A percentile compares a stretch with the other conserved stretches of the same genome.
phyloP scores from a whole-genome alignment of 2,329 filamentous ascomycete species.

The Penicillium sp. region DNA sequence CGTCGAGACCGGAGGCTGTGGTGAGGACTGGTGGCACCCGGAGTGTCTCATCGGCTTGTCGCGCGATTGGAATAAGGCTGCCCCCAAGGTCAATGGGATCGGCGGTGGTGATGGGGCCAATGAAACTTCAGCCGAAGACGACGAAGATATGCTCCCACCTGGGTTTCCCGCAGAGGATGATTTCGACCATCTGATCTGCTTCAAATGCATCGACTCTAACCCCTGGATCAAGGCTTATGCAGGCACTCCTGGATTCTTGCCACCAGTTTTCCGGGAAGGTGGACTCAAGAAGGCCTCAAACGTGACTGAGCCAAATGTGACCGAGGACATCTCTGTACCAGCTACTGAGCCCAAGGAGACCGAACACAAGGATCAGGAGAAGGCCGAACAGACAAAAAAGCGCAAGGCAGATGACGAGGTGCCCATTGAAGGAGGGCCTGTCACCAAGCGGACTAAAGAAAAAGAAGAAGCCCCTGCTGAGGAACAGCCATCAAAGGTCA shows the following conservation, averaged over 20 bases:
- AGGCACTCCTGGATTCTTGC: slow-evolving; percentile 73
- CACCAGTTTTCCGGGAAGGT: slow-evolving; percentile 59
- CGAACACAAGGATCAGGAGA: slow-evolving; percentile 2
- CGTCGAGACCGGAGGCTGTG: slow-evolving; percentile 79
- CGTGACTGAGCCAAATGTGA: neutral
- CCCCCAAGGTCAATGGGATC: slow-evolving; percentile 9
- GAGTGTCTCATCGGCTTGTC: slow-evolving; percentile 83
- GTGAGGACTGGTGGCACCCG: slow-evolving; percentile 97
- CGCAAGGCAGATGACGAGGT: slow-evolving; percentile 60
- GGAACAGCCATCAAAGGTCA: slow-evolving; percentile 1
- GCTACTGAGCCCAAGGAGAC: neutral
- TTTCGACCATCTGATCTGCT: slow-evolving; percentile 89
- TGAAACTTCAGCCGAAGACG: slow-evolving; percentile 43
- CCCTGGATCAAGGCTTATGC: slow-evolving; percentile 93
- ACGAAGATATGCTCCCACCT: slow-evolving; percentile 67
- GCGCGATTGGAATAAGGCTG: slow-evolving; percentile 57
- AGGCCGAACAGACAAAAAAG: slow-evolving; percentile 52
- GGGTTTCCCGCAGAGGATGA: slow-evolving; percentile 86
- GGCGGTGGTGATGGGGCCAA: slow-evolving; percentile 24
- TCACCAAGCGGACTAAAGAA: slow-evolving; percentile 50
- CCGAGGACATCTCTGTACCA: neutral
- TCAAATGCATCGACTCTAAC: slow-evolving; percentile 83
- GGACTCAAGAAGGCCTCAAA: slow-evolving; percentile 13
- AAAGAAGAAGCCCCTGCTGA: slow-evolving; percentile 16
- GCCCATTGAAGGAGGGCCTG: slow-evolving; percentile 26